Evolutionary conservation across 345 rosid genomes (phyloP), one percentile per base, ranked within the genome.

Genomic region (Melaleuca quinquenervia): DNA sequence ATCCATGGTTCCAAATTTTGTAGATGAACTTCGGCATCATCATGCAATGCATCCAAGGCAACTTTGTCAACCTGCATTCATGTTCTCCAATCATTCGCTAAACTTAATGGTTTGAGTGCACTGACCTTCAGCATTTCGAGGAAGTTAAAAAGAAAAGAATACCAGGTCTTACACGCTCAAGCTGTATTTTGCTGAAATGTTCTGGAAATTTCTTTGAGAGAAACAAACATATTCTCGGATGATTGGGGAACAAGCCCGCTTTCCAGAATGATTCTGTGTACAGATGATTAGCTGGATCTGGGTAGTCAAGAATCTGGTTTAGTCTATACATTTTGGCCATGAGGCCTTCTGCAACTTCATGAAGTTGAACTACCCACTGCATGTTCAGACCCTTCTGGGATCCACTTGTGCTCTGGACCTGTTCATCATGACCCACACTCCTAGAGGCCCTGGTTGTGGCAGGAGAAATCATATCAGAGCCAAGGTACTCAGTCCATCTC

Each of bases 1-100:
- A 97, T 86, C 99, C 99, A 97, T 86, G 98, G 99, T 88, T 97
- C 99, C 94, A 97, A 93, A 89, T 94, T 93, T 92, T 94, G 99
- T 88, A 97, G 90, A 91, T 97, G 95, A 91, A 95, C 90, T 90
- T 95, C 99, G 84, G 97, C 98, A 84, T 91, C 90, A 85, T 94
- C 98, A 64, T 91, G 94, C 94, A 97, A 87, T 88, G 97, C 93
- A 91, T 97, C 99, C 92, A 96, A 89, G 54, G 98, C 91, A 90
- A 91, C 87, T 90, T 96, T 97, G 89, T 97, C 99, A 86, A 96
- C 96, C 99, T 96, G 93, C 82, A 91, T 15, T 48, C 18, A 80
- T 48, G 32, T 82, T 18, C 50, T 64, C 51, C 27, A 20, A 50
- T 82, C 83, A 82, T 82, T 51, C 10, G 10, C 45, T 15, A 41